Evolutionary conservation across 2,329 filamentous ascomycete genomes (phyloP).

Genomic region (Fusarium irregulare): DNA sequence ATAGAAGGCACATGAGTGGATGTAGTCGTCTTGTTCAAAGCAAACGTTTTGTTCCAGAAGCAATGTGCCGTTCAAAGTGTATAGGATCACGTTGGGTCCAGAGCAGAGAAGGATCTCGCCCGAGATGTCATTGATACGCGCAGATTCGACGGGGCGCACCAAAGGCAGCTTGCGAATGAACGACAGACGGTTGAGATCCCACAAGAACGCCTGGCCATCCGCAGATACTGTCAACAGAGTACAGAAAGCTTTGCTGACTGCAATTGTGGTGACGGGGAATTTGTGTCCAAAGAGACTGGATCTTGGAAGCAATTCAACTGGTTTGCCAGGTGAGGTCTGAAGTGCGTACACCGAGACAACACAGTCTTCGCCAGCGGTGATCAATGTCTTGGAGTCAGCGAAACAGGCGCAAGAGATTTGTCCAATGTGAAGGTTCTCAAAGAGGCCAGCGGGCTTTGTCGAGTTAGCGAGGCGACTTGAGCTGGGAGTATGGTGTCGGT

Average conservation of each 20-base stretch:
- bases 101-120: conserved; percentile 90
- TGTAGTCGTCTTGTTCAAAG: conserved; percentile 74
- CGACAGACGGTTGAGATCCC: conserved; percentile 92
- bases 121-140: conserved; percentile 87
- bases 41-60: conserved; percentile 87
- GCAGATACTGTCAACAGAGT: conserved; percentile 85
- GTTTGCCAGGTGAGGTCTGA: conserved; percentile 69
- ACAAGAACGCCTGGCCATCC: conserved; percentile 86
- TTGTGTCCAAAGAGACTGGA: conserved; percentile 92
- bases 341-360: conserved; percentile 88
- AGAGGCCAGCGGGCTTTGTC: conserved; percentile 76
- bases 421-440: conserved; percentile 92
- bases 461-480: conserved; percentile 44
- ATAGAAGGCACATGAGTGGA: conserved; percentile 90
- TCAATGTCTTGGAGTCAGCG: conserved; percentile 87
- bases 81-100: conserved; percentile 79
- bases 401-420: conserved; percentile 87
- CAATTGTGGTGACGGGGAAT: conserved; percentile 81
- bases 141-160: conserved; percentile 73
- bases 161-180: conserved; percentile 81
- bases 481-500: conserved; percentile 6
- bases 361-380: conserved; percentile 93
- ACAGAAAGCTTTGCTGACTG: conserved; percentile 88
- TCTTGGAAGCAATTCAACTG: conserved; percentile 81
- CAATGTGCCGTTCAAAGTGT: conserved; percentile 87